Evolutionary conservation across 75 land plant species (phyloP).

Genomic region (Adiantum capillusveneris): DNA sequence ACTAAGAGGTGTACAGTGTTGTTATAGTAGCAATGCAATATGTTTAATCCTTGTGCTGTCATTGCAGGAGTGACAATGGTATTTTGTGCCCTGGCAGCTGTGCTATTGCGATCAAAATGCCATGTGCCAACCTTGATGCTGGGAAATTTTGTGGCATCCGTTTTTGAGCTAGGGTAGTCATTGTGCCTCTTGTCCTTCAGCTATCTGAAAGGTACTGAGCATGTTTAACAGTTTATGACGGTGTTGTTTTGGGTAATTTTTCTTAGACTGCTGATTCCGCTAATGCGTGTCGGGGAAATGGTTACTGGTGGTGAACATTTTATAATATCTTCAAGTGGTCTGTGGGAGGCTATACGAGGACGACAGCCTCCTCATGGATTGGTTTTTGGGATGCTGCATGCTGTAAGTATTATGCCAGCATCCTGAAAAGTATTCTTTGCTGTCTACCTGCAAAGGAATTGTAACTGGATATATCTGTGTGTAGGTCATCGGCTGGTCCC

Average conservation of each 20-base stretch:
- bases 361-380: slow-evolving; percentile 56
- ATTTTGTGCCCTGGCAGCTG: slow-evolving; percentile 70
- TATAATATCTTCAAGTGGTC: slow-evolving; percentile 57
- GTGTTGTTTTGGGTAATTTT: neutral
- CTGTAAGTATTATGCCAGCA: slow-evolving; percentile 23
- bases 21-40: too few relatives aligned
- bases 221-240: neutral
- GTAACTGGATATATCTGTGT: too few relatives aligned
- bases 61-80: slow-evolving; percentile 73
- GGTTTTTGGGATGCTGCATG: slow-evolving; percentile 56
- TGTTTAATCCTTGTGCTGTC: too few relatives aligned
- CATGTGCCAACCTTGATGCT: slow-evolving; percentile 81
- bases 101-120: slow-evolving; percentile 54
- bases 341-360: slow-evolving; percentile 73
- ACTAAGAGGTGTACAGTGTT: too few relatives aligned
- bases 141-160: slow-evolving; percentile 84
- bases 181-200: neutral
- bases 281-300: slow-evolving; percentile 78
- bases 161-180: slow-evolving; percentile 68
- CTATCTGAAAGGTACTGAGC: neutral
- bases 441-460: too few relatives aligned
- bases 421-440: neutral
- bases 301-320: slow-evolving; percentile 65
- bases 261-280: slow-evolving; percentile 64
- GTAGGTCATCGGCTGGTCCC: slow-evolving; percentile 83